phyloP scores from a whole-genome alignment of 2,329 filamentous ascomycete genomes.

The Bipolaris zeicola region DNA sequence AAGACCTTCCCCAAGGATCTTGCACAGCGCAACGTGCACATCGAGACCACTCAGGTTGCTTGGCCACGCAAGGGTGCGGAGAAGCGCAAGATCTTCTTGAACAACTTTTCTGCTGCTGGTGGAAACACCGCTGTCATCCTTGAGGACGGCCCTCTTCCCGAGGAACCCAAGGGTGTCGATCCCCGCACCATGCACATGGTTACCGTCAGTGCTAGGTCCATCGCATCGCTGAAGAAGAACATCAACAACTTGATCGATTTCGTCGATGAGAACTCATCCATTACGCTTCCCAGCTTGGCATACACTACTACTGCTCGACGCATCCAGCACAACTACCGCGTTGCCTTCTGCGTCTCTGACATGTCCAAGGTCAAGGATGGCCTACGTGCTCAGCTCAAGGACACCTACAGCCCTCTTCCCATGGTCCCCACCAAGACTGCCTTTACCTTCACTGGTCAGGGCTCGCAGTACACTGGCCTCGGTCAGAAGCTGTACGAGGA shows the following conservation, averaged over 20 bases:
- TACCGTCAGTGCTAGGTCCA: slow-evolving; percentile 58
- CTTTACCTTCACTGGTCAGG: slow-evolving; percentile 60
- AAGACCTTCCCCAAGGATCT: slow-evolving; percentile 61
- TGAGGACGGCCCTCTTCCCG: slow-evolving; percentile 56
- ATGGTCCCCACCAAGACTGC: slow-evolving; percentile 59
- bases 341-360: slow-evolving; percentile 55
- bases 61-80: slow-evolving; percentile 56
- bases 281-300: slow-evolving; percentile 55
- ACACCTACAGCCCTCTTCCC: slow-evolving; percentile 58
- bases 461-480: slow-evolving; percentile 59
- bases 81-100: slow-evolving; percentile 58
- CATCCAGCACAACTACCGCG: slow-evolving; percentile 60
- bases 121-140: slow-evolving; percentile 61
- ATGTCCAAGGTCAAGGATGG: slow-evolving; percentile 55
- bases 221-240: slow-evolving; percentile 59
- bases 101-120: slow-evolving; percentile 61
- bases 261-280: slow-evolving; percentile 52
- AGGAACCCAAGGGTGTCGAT: slow-evolving; percentile 51
- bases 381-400: slow-evolving; percentile 56
- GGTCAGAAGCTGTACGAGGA: slow-evolving; percentile 58
- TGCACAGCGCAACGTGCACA: slow-evolving; percentile 59
- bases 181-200: slow-evolving; percentile 55
- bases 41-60: slow-evolving; percentile 53
- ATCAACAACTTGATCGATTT: slow-evolving; percentile 55
- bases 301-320: slow-evolving; percentile 61